Base-by-base conservation (phyloP, 164 flowering plant genomes). In the Chimonanthus praecox region DNA sequence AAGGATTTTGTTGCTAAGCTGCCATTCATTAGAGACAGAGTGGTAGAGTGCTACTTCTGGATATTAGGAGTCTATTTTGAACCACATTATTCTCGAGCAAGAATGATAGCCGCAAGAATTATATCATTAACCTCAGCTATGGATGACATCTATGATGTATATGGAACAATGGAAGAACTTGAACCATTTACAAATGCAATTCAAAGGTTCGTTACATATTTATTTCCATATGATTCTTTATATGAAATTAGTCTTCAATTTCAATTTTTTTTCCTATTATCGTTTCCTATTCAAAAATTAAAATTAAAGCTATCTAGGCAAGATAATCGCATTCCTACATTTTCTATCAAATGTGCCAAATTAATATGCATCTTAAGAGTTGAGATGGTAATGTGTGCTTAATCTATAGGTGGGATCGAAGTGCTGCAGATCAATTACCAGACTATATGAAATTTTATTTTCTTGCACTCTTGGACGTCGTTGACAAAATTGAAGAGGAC, bases 321-420 rank as follows among this genome's bases (percentile, higher is more conserved):
- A 33, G 33, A 33, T 33, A 33, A 33, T 33, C 33, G 33, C 33
- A 1, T 33, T 33, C 33, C 33, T 33, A 33, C 33, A 33, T 33
- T 33, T 33, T 33, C 33, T 33, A 33, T 54, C 15, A 5, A 54
- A 54, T 54, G 6, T 54, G 1, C 2, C 60, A 54, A 54, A 3
- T 54, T 16, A 9, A 51, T 9, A 11, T 11, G 3, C 3, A 2
- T 4, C 0, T 54, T 16, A 54, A 10, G 60, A 54, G 15, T 54
- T 54, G 60, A 54, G 33, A 33, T 33, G 0, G 33, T 33, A 54
- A 54, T 54, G 60, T 54, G 4, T 10, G 4, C 60, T 54, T 13
- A 54, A 68, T 48, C 72, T 77, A 18, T 61, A 87, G 88, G 80
- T 86, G 86, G 90, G 83, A 86, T 51, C 64, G 67, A 0, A 15